Base-by-base conservation (phyloP, 371 early-diverging fungal species). In the Mortierella sp. region DNA sequence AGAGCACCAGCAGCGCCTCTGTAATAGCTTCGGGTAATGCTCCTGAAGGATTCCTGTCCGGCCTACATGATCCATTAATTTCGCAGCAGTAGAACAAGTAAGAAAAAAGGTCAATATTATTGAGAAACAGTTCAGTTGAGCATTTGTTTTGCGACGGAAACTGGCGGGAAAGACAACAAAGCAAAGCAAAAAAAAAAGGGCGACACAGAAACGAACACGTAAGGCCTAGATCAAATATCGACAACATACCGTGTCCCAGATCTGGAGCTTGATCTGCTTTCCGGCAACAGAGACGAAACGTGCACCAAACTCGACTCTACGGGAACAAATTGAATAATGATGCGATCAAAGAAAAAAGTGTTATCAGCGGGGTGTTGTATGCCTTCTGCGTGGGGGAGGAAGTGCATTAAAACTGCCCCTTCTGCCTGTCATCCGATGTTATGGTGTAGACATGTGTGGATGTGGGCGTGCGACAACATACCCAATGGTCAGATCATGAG, bases 1-100 rank as follows among this genome's bases (percentile, higher is more conserved):
- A 99, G 86, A 53, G 98, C 98, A 31, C 97, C 98, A 52, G 98
- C 98, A 45, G 99, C 99, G 61, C 98, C 98, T 74, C 99, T 92
- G 85, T 98, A 99, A 89, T 99, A 99, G 86, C 97, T 96, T 67
- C 98, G 92, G 16, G 97, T 97, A 76, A 99, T 96, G 84, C 96
- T 96, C 76, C 98, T 90, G 89, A 99, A 99, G 29, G 97, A 93
- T 82, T 98, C 98, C 85, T 98, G 97, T 37, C 98, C 98, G 41
- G 97, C 97, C 88, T 90, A 79, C n/a, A n/a, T 44, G 31, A n/a
- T 45, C n/a, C 22, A 37, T 58, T 34, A 19, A 58, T 58, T 58
- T 34, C 58, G 10, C 26, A 63, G 31, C 40, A 45, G 6, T 40
- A 48, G 31, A 39, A 24, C 24, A 70, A 26, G 5, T 34, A 29